phyloP scores from a whole-genome alignment of 176 grass and related monocot genomes.

The Chrysopogon serrulatus region DNA sequence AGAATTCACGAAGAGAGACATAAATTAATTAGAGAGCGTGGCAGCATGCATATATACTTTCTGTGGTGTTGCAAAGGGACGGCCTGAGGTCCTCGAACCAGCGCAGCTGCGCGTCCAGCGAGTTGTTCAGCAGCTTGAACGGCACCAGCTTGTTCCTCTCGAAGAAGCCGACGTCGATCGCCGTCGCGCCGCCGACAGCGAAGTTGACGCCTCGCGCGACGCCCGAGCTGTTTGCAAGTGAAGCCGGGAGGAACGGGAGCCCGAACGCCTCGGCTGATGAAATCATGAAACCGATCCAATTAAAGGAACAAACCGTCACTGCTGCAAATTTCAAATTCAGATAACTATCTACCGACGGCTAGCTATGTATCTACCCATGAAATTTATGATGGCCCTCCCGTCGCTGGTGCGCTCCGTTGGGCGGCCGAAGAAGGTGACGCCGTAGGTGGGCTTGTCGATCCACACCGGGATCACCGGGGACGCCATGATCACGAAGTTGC shows the following conservation, averaged over 20 bases:
- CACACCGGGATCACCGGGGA: not conserved
- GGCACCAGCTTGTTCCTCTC: not conserved
- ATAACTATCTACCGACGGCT: no score
- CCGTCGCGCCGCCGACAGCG: slow-evolving; percentile 41
- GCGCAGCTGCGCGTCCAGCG: slow-evolving; percentile 18
- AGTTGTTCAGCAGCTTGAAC: slow-evolving; percentile 9
- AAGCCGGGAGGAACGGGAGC: slow-evolving; percentile 36
- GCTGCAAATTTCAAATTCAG: not conserved
- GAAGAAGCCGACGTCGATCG: slow-evolving; percentile 39
- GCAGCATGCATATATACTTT: no score
- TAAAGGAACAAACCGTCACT: not conserved
- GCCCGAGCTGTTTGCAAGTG: not conserved
- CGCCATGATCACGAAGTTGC: slow-evolving; percentile 37
- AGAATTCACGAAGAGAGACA: no score
- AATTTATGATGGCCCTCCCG: slow-evolving; percentile 40
- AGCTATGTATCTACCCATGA: slow-evolving; percentile 21
- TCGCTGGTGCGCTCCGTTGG: slow-evolving; percentile 41
- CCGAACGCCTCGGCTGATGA: slow-evolving; percentile 41
- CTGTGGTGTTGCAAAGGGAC: not conserved
- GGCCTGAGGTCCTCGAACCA: slow-evolving; percentile 44
- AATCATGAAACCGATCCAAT: not conserved
- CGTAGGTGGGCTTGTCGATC: slow-evolving; percentile 37
- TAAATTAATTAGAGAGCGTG: no score
- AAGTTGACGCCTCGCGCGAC: slow-evolving; percentile 44
- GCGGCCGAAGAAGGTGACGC: slow-evolving; percentile 42